Evolutionary conservation across 306 rosid genomes (phyloP).

Genomic region (Vigna reflexopilosa): DNA sequence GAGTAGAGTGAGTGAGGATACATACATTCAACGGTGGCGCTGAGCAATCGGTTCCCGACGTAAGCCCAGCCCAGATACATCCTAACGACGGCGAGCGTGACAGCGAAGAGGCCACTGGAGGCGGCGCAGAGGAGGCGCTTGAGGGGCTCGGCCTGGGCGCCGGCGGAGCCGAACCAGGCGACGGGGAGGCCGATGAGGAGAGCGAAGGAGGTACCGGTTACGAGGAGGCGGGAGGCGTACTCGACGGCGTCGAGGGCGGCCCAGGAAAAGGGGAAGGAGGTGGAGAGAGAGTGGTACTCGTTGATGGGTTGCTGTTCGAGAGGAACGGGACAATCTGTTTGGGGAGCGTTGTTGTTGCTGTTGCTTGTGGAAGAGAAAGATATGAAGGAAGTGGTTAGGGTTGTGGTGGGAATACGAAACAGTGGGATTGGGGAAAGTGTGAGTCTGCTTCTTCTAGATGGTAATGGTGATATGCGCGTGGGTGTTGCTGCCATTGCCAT

Average conservation of each 20-base stretch:
- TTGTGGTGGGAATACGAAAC: not conserved
- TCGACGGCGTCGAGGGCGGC: constrained; percentile 75
- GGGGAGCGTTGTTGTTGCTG: constrained; percentile 51
- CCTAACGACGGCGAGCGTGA: constrained; percentile 78
- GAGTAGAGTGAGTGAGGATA: not conserved
- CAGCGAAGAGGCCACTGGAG: constrained; percentile 75
- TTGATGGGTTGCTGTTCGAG: constrained; percentile 80
- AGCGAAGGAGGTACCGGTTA: constrained; percentile 74
- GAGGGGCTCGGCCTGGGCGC: constrained; percentile 71
- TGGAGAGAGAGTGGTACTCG: constrained; percentile 79
- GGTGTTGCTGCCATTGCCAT: constrained; percentile 49
- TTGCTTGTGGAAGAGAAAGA: constrained; percentile 46
- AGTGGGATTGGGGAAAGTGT: constrained; percentile 31
- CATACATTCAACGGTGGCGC: constrained; percentile 92
- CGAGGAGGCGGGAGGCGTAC: constrained; percentile 67
- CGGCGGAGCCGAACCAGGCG: constrained; percentile 78
- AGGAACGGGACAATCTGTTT: constrained; percentile 88
- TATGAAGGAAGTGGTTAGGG: not conserved
- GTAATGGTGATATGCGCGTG: constrained; percentile 32
- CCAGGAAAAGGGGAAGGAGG: constrained; percentile 91
- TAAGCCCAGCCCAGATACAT: constrained; percentile 99
- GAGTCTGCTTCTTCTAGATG: constrained; percentile 13
- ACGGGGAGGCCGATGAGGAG: constrained; percentile 83
- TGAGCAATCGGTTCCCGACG: constrained; percentile 90
- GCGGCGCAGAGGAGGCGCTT: constrained; percentile 64